These are phyloP conservation scores for Geosmithia putterillii DNA, from an alignment of 2,329 filamentous ascomycete species.

Conservation along the genomic window DNA sequence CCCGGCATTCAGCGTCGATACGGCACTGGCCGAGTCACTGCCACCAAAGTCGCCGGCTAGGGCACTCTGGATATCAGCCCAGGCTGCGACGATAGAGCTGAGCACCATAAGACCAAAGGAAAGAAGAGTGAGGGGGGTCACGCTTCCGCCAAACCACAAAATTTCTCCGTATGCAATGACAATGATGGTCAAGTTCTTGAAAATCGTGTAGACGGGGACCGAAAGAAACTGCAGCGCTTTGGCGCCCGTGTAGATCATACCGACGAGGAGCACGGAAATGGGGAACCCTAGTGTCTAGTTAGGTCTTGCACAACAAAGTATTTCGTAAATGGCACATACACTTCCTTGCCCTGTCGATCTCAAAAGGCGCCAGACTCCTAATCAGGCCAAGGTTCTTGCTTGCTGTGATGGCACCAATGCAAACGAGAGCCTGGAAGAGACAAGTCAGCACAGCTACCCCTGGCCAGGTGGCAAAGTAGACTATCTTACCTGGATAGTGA, in stretches of 20 bases:
- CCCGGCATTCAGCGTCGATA: slow-evolving; percentile 85
- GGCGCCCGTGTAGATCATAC: slow-evolving; percentile 97
- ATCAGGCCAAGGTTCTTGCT: slow-evolving; percentile 77
- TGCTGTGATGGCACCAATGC: slow-evolving; percentile 68
- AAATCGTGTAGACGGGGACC: slow-evolving; percentile 98
- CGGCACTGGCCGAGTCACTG: slow-evolving; percentile 55
- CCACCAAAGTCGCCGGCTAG: slow-evolving; percentile 47
- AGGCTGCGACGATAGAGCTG: slow-evolving; percentile 87
- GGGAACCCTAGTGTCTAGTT: slow-evolving; percentile 65
- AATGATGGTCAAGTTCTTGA: slow-evolving; percentile 99
- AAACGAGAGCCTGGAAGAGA: slow-evolving; percentile 63
- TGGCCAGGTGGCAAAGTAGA: neutral
- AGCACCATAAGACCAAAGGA: slow-evolving; percentile 96
- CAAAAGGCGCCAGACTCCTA: slow-evolving; percentile 70
- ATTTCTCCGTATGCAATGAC: slow-evolving; percentile 97
- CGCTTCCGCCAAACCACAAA: slow-evolving; percentile 91
- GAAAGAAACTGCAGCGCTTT: slow-evolving; percentile 94
- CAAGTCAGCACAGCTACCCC: neutral
- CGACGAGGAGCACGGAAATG: slow-evolving; percentile 86
- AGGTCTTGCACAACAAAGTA: slow-evolving; percentile 4
- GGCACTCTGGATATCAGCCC: slow-evolving; percentile 90
- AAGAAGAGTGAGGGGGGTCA: slow-evolving; percentile 76
- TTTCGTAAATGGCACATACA: slow-evolving; percentile 42
- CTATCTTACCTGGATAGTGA: slow-evolving; percentile 71
- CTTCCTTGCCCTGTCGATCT: slow-evolving; percentile 78